phyloP scores from a whole-genome alignment of 192 early-diverging fungal species.

The Entrophospora sp. region DNA sequence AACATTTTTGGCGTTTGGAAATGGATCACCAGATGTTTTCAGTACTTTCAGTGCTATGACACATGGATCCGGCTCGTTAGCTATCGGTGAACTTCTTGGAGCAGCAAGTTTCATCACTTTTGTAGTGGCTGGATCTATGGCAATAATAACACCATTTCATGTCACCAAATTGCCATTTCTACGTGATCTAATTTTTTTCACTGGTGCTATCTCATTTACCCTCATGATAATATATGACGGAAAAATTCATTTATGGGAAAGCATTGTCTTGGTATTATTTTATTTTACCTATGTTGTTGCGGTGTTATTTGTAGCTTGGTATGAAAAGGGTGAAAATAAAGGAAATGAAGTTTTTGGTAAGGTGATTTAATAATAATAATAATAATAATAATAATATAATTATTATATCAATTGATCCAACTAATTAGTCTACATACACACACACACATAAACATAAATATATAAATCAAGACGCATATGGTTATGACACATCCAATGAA shows the following conservation, averaged over 20 bases:
- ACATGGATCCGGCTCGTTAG: conserved; percentile 63
- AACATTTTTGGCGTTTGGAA: conserved; percentile 76
- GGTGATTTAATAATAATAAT: no score
- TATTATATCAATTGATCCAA: no score
- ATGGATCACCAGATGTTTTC: conserved; percentile 89
- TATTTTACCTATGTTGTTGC: conserved; percentile 53
- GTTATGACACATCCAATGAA: conserved; percentile 25
- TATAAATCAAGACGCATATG: conserved; percentile 18
- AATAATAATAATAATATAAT: no score
- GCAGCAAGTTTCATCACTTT: conserved; percentile 76
- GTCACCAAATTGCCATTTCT: conserved; percentile 61
- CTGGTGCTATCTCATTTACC: conserved; percentile 43
- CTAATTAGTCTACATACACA: no score
- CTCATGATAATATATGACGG: conserved; percentile 46
- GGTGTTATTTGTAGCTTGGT: conserved; percentile 51
- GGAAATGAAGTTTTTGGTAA: conserved; percentile 24
- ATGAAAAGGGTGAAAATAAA: conserved; percentile 29
- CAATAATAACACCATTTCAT: conserved; percentile 69
- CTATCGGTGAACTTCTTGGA: conserved; percentile 88
- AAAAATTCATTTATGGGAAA: conserved; percentile 46
- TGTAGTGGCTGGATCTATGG: conserved; percentile 77
- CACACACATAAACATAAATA: no score
- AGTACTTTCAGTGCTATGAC: conserved; percentile 76
- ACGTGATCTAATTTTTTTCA: conserved; percentile 73
- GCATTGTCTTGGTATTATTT: conserved; percentile 44